phyloP scores from a whole-genome alignment of 805 yeast genomes.

The Metschnikowia lochheadii region DNA sequence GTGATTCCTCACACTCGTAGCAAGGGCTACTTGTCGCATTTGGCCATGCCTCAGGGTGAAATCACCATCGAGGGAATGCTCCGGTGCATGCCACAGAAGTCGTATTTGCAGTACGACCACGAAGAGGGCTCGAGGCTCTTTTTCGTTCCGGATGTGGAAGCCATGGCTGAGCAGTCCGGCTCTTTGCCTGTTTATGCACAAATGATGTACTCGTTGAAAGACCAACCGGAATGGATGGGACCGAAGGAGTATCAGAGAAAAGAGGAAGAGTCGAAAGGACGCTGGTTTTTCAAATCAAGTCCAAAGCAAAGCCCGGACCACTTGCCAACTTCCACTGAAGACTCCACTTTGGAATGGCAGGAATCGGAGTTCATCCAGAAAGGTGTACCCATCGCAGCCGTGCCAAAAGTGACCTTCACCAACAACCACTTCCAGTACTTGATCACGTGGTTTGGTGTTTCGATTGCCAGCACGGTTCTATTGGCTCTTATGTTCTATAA shows the following conservation, averaged over 20 bases:
- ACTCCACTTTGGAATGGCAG: constrained; percentile 36
- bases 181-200: constrained; percentile 75
- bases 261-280: constrained; percentile 5
- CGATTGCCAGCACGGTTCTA: constrained; percentile 66
- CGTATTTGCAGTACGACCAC: constrained; percentile 66
- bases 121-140: constrained; percentile 65
- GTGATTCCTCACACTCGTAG: constrained; percentile 51
- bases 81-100: constrained; percentile 58
- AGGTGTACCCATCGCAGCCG: constrained; percentile 88
- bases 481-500: constrained; percentile 39
- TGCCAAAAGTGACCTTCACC: constrained; percentile 74
- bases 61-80: constrained; percentile 72
- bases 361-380: constrained; percentile 58
- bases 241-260: constrained; percentile 9
- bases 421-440: constrained; percentile 91
- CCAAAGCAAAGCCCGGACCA: constrained; percentile 12
- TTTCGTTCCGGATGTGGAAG: constrained; percentile 75
- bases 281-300: constrained; percentile 13
- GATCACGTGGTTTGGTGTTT: constrained; percentile 92
- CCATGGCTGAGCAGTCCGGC: constrained; percentile 67
- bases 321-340: constrained; percentile 22
- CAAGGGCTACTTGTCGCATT: constrained; percentile 51
- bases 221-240: constrained; percentile 51
- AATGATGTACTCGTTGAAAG: constrained; percentile 61
- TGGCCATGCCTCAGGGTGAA: constrained; percentile 69